phyloP scores from a whole-genome alignment of 306 rosid species.

The Sindora glabra region DNA sequence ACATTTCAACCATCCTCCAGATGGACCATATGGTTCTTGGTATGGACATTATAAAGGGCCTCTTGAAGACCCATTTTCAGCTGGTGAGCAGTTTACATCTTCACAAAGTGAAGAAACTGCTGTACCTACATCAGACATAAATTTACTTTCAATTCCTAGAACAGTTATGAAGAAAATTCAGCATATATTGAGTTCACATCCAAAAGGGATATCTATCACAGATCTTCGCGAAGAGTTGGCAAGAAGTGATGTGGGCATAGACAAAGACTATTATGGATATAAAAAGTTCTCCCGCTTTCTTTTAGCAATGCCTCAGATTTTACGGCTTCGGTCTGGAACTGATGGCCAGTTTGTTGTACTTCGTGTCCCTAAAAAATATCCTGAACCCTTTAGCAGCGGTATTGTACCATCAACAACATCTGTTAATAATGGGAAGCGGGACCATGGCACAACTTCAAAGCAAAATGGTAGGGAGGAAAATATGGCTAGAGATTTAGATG shows the following conservation, averaged over 20 bases:
- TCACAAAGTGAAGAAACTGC: conserved; percentile 19
- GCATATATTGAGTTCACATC: conserved; percentile 33
- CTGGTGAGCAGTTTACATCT: conserved; percentile 22
- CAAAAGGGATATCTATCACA: conserved; percentile 42
- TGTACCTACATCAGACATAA: conserved; percentile 23
- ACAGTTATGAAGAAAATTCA: conserved; percentile 23
- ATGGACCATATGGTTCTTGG: conserved; percentile 71
- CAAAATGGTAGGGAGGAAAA: conserved; percentile 17
- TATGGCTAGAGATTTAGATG: conserved; percentile 5
- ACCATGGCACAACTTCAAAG: conserved; percentile 13
- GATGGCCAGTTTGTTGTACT: conserved; percentile 19
- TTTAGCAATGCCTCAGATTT: conserved; percentile 32
- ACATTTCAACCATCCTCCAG: conserved; percentile 75
- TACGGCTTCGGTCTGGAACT: conserved; percentile 20
- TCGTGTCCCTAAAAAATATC: conserved; percentile 6
- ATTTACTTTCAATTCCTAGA: conserved; percentile 29
- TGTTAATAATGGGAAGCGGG: conserved; percentile 15
- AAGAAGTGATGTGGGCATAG: conserved; percentile 20
- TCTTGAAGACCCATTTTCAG: conserved; percentile 48
- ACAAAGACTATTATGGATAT: conserved; percentile 42
- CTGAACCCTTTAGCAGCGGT: conserved; percentile 15
- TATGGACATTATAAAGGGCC: conserved; percentile 57
- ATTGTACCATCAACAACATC: conserved; percentile 3
- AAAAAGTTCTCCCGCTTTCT: conserved; percentile 45
- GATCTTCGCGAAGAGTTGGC: conserved; percentile 42